Conservation (phyloP, 2,329 filamentous ascomycete species). For the Boeremia exigua region DNA sequence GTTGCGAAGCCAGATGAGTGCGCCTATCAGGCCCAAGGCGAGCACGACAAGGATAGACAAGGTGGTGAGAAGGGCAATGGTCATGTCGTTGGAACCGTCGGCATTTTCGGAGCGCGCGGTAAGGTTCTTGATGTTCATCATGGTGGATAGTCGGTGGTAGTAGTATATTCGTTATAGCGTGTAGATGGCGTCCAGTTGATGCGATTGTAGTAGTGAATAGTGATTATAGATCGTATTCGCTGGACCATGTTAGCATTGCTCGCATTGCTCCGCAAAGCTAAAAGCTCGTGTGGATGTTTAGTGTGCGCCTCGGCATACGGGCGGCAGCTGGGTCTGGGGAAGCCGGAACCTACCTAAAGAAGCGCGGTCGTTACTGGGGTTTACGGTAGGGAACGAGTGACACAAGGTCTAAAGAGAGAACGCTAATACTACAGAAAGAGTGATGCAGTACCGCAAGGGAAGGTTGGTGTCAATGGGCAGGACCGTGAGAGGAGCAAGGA, state of each 20-base stretch:
- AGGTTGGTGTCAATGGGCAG: constrained; percentile 29
- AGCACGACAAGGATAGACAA: constrained; percentile 80
- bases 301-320: constrained; percentile 29
- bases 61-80: constrained; percentile 78
- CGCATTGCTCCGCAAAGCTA: constrained; percentile 18
- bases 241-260: constrained; percentile 32
- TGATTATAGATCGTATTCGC: constrained; percentile 38
- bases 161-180: constrained; percentile 30
- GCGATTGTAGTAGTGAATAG: constrained; percentile 18
- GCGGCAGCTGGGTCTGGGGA: constrained; percentile 17
- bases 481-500: constrained; percentile 46
- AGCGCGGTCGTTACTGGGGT: constrained; percentile 22
- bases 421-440: constrained; percentile 66
- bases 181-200: constrained; percentile 27
- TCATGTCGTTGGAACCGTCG: constrained; percentile 62
- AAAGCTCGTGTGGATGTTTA: constrained; percentile 23
- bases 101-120: constrained; percentile 56
- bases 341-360: constrained; percentile 35
- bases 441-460: constrained; percentile 61
- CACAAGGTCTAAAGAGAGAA: constrained; percentile 47
- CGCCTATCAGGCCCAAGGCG: constrained; percentile 69
- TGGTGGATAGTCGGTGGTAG: constrained; percentile 25
- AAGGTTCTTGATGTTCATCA: constrained; percentile 57
- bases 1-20: constrained; percentile 76
- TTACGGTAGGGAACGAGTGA: constrained; percentile 29